Evolutionary conservation across 768 basidiomycete genomes (phyloP), one percentile per base, ranked within the genome.

Genomic region (Pleurotus sapidus): DNA sequence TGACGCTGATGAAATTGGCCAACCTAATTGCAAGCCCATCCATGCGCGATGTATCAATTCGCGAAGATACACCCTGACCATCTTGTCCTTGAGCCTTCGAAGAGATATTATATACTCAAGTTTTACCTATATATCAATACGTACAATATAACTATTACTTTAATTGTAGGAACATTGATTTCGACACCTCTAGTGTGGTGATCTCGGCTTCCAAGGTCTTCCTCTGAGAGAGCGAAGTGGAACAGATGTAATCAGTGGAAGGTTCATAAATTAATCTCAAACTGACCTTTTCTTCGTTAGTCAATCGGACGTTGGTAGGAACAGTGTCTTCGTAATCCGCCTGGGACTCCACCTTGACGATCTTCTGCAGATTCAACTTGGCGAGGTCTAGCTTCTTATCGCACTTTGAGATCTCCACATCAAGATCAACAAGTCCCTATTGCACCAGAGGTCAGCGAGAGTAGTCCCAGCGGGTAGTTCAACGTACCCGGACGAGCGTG

Each of bases 361-460:
- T 74, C 77, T 97, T 98, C 55, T 87, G 84, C 43, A 90, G 73
- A 61, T 84, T 88, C 50, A 90, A 60, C 53, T 79, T 76, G 2
- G 84, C 86, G 8, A 94, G 74, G 39, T 88, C 83, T 2, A 91
- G 80, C 72, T 95, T 97, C 83, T 97, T 98, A 67, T 93, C 85
- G 59, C 88, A 87, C 71, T 95, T 98, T 40, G 82, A 76, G 46
- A 97, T 89, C 72, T 98, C 96, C 2, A 82, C 84, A 46, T 93
- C 87, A 5, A 96, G 74, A 72, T 98, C 89, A 15, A 99, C 87
- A 42, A 95, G 84, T 23, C 95, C 94, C 94, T 97, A 63, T 14
- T 14, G 49, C 9, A 46, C 23, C 30, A 7, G 30, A 50, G 17
- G 49, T 50, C 15, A 50, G 49, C 34, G 34, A 37, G 20, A 37